phyloP scores from a whole-genome alignment of 148 eudicot genomes.

The Silene conica region DNA sequence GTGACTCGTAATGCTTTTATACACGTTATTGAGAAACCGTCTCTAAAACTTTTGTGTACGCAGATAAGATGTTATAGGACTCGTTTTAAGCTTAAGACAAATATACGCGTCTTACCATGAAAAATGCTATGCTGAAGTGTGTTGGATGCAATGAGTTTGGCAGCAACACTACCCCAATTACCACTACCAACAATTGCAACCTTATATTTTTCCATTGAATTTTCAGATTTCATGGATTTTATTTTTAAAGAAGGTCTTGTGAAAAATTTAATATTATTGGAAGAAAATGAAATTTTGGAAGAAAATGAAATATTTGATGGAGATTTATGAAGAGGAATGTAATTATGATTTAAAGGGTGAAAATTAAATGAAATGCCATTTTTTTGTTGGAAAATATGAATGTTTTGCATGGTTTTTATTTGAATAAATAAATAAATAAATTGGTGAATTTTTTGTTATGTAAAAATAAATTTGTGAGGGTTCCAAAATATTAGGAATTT shows the following conservation, averaged over 20 bases:
- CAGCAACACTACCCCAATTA: conserved; percentile 98
- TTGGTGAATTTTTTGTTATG: not conserved
- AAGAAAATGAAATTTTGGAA: not conserved
- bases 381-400: not conserved
- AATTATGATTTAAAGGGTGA: not conserved
- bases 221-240: conserved; percentile 8
- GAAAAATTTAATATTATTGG: not conserved
- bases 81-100: no score
- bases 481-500: not conserved
- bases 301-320: not conserved
- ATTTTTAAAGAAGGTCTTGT: conserved; percentile 1
- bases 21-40: no score
- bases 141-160: conserved; percentile 90
- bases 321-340: not conserved
- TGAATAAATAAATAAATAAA: no score
- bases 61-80: no score
- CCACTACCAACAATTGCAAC: conserved; percentile 85
- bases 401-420: conserved; percentile 12
- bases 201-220: conserved; percentile 14
- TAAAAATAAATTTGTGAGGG: not conserved
- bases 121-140: conserved; percentile 48
- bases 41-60: no score
- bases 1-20: no score
- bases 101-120: conserved; percentile 39
- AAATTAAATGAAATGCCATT: not conserved